These are phyloP conservation scores for Nyssa sinensis DNA, from an alignment of 148 eudicot genomes.

Conservation along the genomic window DNA sequence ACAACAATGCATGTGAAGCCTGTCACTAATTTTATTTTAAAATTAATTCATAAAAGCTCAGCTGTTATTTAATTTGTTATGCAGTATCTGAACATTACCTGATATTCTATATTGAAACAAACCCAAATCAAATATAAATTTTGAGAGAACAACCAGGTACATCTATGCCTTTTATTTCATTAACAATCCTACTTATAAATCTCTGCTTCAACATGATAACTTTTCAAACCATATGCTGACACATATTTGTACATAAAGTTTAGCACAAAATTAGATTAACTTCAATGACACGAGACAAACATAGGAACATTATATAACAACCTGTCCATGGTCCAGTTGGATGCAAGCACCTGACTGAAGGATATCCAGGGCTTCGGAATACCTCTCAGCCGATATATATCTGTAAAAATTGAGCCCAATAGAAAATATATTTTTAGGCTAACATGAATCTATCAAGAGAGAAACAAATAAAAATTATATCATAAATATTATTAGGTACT, in stretches of 20 bases:
- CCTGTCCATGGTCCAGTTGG: constrained; percentile 84
- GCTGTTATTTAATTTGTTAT: background rate
- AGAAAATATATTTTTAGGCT: background rate
- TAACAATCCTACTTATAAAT: background rate
- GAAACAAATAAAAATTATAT: background rate
- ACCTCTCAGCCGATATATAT: constrained; percentile 70
- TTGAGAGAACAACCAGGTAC: background rate
- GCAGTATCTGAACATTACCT: background rate
- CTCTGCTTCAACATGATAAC: background rate
- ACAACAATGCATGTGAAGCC: background rate
- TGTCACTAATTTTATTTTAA: background rate
- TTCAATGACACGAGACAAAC: background rate
- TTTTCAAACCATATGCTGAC: background rate
- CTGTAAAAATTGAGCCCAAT: constrained; percentile 57
- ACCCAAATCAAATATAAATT: background rate
- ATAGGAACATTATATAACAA: constrained; percentile 13
- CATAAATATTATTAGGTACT: background rate
- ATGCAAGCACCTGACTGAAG: constrained; percentile 88
- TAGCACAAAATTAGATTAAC: background rate
- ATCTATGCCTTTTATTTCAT: background rate
- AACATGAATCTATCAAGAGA: background rate
- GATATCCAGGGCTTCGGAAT: constrained; percentile 73
- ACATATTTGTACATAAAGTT: background rate
- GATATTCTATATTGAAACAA: background rate
- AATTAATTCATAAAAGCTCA: background rate